These are phyloP conservation scores for Ganoderma multipileum DNA, from an alignment of 1,284 basidiomycete species.

Conservation along the genomic window DNA sequence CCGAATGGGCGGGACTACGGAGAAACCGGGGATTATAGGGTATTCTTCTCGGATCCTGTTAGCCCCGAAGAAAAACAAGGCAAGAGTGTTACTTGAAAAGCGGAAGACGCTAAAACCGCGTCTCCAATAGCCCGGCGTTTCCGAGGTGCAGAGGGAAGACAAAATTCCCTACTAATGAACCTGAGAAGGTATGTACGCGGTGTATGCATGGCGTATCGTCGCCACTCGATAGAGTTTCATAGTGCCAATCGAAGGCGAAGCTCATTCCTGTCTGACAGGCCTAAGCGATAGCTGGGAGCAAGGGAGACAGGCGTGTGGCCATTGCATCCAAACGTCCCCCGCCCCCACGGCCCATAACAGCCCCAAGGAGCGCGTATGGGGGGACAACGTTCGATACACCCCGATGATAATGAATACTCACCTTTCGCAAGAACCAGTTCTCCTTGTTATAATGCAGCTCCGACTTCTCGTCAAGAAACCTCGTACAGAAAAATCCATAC, in stretches of 20 bases:
- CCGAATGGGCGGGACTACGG: neutral
- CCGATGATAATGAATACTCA: slow-evolving; percentile 28
- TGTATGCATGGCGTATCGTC: neutral
- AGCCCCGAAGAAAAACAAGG: neutral
- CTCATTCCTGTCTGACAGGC: neutral
- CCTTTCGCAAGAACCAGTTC: slow-evolving; percentile 59
- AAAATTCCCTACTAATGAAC: neutral
- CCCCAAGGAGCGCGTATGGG: neutral
- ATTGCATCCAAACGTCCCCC: neutral
- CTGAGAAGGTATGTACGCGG: neutral
- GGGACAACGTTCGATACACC: neutral
- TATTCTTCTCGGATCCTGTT: neutral
- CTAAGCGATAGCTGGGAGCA: neutral
- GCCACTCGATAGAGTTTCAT: neutral
- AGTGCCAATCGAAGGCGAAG: neutral
- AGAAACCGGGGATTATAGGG: neutral
- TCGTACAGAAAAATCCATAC: slow-evolving; percentile 59
- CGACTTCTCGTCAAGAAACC: slow-evolving; percentile 63
- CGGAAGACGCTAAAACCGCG: neutral
- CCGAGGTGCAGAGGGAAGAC: neutral
- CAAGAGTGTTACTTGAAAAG: neutral
- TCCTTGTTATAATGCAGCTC: slow-evolving; percentile 65
- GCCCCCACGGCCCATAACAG: neutral
- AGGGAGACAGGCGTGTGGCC: neutral
- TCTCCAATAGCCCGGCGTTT: neutral